Evolutionary conservation across 1,284 basidiomycete genomes (phyloP).

Genomic region (Rhodotorula mucilaginosa): DNA sequence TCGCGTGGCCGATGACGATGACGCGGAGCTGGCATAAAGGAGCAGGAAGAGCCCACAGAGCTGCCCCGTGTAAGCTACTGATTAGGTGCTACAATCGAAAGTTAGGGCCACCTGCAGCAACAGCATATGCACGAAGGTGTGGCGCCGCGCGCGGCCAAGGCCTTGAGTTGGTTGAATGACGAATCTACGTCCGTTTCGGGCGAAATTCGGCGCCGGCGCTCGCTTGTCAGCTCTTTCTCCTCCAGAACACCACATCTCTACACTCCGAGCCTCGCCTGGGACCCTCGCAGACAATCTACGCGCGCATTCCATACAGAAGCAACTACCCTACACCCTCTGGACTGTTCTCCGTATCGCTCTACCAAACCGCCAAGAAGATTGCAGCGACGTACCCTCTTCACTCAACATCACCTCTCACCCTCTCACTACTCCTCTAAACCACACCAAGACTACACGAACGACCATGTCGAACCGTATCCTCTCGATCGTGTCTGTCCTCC

Average conservation of each 20-base stretch:
- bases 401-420: conserved; percentile 1
- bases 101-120: no score
- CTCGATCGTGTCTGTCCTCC: conserved; percentile 6
- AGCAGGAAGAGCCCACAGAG: no score
- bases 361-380: conserved; percentile 1
- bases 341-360: not conserved
- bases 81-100: no score
- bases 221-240: not conserved
- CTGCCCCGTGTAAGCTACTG: not conserved
- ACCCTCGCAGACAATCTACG: conserved; percentile 14
- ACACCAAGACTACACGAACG: not conserved
- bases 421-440: not conserved
- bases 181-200: no score
- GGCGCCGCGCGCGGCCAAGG: not conserved
- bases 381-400: not conserved
- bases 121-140: not conserved
- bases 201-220: not conserved
- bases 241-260: conserved; percentile 6
- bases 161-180: not conserved
- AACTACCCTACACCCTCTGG: not conserved
- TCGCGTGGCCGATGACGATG: no score
- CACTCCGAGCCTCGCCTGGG: not conserved
- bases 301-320: not conserved
- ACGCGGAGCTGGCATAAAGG: no score
- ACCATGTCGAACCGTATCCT: conserved; percentile 5